phyloP scores from a whole-genome alignment of 2,329 filamentous ascomycete genomes.

The Scopulariopsis brevicaulis region DNA sequence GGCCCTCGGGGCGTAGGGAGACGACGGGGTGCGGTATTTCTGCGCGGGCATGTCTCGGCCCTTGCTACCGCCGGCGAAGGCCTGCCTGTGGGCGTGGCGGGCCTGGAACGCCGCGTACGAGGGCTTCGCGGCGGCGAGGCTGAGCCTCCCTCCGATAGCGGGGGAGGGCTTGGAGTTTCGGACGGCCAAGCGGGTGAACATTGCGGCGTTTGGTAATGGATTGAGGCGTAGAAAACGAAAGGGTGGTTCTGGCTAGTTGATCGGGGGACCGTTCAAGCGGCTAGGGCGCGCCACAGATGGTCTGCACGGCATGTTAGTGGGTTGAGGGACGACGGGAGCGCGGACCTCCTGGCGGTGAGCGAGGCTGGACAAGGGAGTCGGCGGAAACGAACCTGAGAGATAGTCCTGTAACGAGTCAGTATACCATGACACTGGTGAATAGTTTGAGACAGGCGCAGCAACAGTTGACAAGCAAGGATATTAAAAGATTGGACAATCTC shows the following conservation, averaged over 20 bases:
- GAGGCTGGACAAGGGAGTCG: conserved; percentile 5
- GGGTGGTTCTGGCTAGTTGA: conserved; percentile 8
- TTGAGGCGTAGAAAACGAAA: conserved; percentile 7
- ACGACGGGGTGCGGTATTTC: conserved; percentile 5
- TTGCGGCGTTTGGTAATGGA: conserved; percentile 18
- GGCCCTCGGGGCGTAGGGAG: conserved; percentile 13
- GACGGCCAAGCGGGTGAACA: conserved; percentile 48
- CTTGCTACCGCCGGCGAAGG: conserved; percentile 42
- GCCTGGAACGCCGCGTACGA: conserved; percentile 10
- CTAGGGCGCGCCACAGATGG: conserved; percentile 27
- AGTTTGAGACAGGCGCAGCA: not conserved
- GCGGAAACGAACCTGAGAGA: conserved; percentile 54
- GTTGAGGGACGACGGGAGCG: conserved; percentile 6
- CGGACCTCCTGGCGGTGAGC: conserved; percentile 34
- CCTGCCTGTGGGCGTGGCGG: conserved; percentile 28
- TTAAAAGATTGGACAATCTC: conserved; percentile 1
- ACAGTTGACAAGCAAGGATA: not conserved
- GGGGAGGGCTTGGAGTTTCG: conserved; percentile 41
- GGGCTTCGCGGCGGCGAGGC: conserved; percentile 8
- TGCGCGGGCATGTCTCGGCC: conserved; percentile 45
- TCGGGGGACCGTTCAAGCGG: conserved; percentile 8
- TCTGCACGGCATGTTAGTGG: conserved; percentile 16
- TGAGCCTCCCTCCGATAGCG: conserved; percentile 27
- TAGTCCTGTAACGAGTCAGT: conserved; percentile 44
- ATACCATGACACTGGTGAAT: conserved; percentile 1